Percentiles rank a stretch among this genome's conserved stretches.
phyloP scores from a whole-genome alignment of 768 basidiomycete genomes.

The Amanita pallidorosea region DNA sequence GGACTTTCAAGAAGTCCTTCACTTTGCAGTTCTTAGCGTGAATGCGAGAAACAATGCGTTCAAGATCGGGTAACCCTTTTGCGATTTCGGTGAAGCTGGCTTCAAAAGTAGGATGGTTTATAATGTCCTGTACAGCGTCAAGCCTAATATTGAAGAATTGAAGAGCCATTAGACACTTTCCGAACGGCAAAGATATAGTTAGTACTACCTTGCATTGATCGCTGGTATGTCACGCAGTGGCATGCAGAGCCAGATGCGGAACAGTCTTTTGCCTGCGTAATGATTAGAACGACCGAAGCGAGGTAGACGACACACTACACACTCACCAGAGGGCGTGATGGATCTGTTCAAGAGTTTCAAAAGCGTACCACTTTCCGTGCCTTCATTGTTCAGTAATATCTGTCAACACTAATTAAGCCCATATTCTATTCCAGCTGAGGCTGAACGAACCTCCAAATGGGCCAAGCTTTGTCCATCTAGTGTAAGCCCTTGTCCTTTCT shows the following conservation, averaged over 20 bases:
- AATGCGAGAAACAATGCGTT: slow-evolving; percentile 89
- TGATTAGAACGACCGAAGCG: neutral
- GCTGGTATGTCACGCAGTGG: slow-evolving; percentile 73
- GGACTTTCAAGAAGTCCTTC: slow-evolving; percentile 78
- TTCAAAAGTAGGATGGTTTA: slow-evolving; percentile 71
- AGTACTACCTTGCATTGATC: slow-evolving; percentile 77
- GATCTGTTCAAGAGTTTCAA: slow-evolving; percentile 75
- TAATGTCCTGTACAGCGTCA: slow-evolving; percentile 89
- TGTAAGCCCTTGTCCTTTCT: slow-evolving; percentile 71
- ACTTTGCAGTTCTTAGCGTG: slow-evolving; percentile 88
- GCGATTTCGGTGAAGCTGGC: slow-evolving; percentile 63
- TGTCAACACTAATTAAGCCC: slow-evolving; percentile 12
- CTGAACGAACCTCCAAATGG: slow-evolving; percentile 69
- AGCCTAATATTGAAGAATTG: slow-evolving; percentile 37
- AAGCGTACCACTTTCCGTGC: slow-evolving; percentile 84
- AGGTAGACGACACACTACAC: neutral
- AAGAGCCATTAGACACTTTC: neutral
- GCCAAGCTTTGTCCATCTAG: slow-evolving; percentile 93
- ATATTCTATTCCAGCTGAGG: neutral
- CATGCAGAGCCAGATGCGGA: slow-evolving; percentile 94
- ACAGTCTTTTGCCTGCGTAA: slow-evolving; percentile 74
- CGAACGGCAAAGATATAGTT: neutral
- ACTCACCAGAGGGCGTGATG: slow-evolving; percentile 81
- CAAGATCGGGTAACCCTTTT: slow-evolving; percentile 82
- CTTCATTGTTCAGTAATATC: slow-evolving; percentile 89